Evolutionary conservation across 352 stramenopile genomes (phyloP), one percentile per base, ranked within the genome.

Genomic region (Pythium dissotocum): DNA sequence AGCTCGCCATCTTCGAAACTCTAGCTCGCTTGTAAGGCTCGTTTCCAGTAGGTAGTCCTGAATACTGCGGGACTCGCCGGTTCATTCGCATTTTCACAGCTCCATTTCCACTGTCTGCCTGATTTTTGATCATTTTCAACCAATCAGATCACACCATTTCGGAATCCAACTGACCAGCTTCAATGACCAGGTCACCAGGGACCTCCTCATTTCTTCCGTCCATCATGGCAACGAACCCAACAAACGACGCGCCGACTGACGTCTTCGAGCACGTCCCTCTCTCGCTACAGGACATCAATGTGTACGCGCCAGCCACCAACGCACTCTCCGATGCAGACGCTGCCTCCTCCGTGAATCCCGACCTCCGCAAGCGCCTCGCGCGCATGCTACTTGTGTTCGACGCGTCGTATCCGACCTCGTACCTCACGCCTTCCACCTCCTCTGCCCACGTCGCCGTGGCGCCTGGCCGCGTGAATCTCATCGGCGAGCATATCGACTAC

Each of bases 401-500:
- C 35, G 52, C 56, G 1, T 16, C 49, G 49, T 65, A 58, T 33
- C n/a, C 48, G 8, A n/a, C 63, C 0, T 48, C 26, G 24, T 48
- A 53, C 38, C 33, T 33, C 9, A 32, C 7, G 33, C 30, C 30
- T 46, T 26, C 26, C 26, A 8, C 18, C 0, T 26, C 13, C 33
- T 26, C 57, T 3, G 14, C 63, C 21, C 51, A 55, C 28, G 57
- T 69, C 28, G 71, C 88, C 9, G 70, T 85, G 30, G 85, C 87
- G 28, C 89, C 89, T 26, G 89, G 89, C 0, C 81, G 89, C 35
- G 85, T 96, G 40, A 97, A 95, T 62, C 76, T 97, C 56, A 94
- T 97, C 35, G 89, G 89, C 4, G 89, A 96, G 76, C 87, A 95
- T 70, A 76, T 97, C 44, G 87, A 96, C 77, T 97, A 97, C 69